Percentiles rank a stretch among this genome's conserved stretches.
Evolutionary conservation across 306 rosid genomes (phyloP).

Genomic region (Mucuna pruriens): DNA sequence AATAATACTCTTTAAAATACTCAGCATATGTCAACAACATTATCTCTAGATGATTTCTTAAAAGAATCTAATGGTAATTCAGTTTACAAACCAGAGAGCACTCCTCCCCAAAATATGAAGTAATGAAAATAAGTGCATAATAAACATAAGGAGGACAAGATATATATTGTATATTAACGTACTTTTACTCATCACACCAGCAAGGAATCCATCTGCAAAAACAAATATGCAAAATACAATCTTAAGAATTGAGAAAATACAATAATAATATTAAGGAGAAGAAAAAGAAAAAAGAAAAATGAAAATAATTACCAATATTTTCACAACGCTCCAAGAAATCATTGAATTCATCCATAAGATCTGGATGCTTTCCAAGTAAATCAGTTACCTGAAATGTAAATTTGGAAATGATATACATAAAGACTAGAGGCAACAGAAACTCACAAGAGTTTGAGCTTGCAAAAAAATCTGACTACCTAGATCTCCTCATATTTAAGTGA

Average conservation of each 20-base stretch:
- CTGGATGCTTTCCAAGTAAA: slow-evolving; percentile 88
- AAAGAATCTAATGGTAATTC: not conserved
- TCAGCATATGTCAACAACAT: slow-evolving; percentile 11
- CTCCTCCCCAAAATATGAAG: slow-evolving; percentile 8
- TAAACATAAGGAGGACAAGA: slow-evolving; percentile 23
- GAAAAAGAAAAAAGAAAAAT: not conserved
- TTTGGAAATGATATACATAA: slow-evolving; percentile 33
- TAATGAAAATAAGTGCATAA: not conserved
- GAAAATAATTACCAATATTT: slow-evolving; percentile 70
- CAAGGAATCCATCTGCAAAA: slow-evolving; percentile 97
- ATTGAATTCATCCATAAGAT: slow-evolving; percentile 89
- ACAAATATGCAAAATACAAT: slow-evolving; percentile 47
- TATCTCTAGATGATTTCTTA: slow-evolving; percentile 20
- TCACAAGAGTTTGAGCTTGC: slow-evolving; percentile 8
- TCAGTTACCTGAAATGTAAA: slow-evolving; percentile 74
- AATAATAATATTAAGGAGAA: not conserved
- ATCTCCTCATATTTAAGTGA: not conserved
- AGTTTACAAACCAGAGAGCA: slow-evolving; percentile 22
- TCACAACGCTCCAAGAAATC: slow-evolving; percentile 91
- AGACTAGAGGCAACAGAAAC: slow-evolving; percentile 12
- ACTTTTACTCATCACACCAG: slow-evolving; percentile 91
- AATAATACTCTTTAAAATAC: slow-evolving; percentile 17
- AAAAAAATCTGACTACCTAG: slow-evolving; percentile 16
- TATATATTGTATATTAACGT: slow-evolving; percentile 43
- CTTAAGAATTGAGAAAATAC: slow-evolving; percentile 41